Base-by-base conservation (phyloP, 2,329 filamentous ascomycete species). In the Curvularia verruculosa region DNA sequence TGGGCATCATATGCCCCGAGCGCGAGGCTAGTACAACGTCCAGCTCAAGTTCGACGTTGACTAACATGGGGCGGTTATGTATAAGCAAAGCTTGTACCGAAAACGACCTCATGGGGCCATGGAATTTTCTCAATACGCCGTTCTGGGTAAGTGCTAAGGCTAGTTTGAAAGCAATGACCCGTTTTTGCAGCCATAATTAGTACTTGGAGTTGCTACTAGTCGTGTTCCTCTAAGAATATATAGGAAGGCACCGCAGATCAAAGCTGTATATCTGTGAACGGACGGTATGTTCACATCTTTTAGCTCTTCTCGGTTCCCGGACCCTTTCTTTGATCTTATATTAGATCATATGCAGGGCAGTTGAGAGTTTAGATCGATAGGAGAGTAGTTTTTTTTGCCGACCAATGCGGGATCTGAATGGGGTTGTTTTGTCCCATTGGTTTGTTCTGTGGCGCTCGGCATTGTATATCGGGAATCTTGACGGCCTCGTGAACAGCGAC, bases 81-180 rank as follows among this genome's bases (percentile, higher is more conserved):
- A 29, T 55, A 51, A 58, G 52, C 47, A 55, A 37, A 49, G 46
- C 43, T 55, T 48, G 19, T 19, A 34, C 18, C 46, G 44, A 46
- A 47, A 34, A 23, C 10, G 34, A n/a, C 15, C 51, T 49, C 24
- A 19, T 23, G 19, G 9, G 12, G 43, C 29, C 19, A 18, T 52
- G 15, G n/a, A 18, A 12, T 15, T 31, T 49, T 12, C 5, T 21
- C 1, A 23, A 24, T 13, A 15, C 19, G 7, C 39, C 21, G 12
- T 24, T 41, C 12, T 41, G 39, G 39, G 34, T 24, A 24, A 41
- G 21, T 6, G 21, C 3, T 7, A 13, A 23, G 21, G 19, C 39
- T 41, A 13, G 4, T 41, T 41, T 15, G 12, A 21, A 21, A 24
- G 12, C 15, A 21, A 23, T 12, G 39, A 2, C 39, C 19, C 39